A percentile compares a stretch with the other conserved stretches of the same genome.
Conservation (phyloP, 1,139 yeast species). For the Geotrichum europaeum region DNA sequence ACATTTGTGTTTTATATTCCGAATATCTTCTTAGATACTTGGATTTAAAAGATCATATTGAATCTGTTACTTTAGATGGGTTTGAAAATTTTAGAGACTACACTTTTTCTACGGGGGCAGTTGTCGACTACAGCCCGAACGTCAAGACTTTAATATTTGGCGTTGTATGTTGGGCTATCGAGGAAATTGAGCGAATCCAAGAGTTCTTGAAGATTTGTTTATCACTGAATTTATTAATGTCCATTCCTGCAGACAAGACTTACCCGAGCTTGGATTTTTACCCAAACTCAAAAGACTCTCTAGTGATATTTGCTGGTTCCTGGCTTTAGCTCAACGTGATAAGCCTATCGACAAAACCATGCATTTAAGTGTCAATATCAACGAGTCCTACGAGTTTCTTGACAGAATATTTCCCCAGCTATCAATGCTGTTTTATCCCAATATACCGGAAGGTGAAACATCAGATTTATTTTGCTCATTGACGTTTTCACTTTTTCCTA, state of each 20-base stretch:
- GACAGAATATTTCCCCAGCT: neutral
- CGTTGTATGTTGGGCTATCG: too few relatives aligned
- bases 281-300: neutral
- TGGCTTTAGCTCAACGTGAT: neutral
- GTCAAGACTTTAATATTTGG: neutral
- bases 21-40: neutral
- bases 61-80: neutral
- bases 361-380: neutral
- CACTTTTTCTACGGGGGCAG: neutral
- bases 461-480: neutral
- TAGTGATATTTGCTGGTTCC: neutral
- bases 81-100: too few relatives aligned
- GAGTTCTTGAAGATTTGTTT: neutral
- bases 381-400: too few relatives aligned
- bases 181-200: neutral
- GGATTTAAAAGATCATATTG: neutral
- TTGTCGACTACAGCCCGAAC: neutral
- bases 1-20: neutral
- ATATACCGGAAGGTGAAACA: neutral
- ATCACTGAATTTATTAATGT: neutral
- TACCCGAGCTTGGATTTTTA: neutral
- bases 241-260: neutral
- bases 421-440: neutral
- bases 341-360: neutral
- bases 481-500: neutral